Conservation (phyloP, 352 stramenopile genomes). For the Plasmopara viticola region DNA sequence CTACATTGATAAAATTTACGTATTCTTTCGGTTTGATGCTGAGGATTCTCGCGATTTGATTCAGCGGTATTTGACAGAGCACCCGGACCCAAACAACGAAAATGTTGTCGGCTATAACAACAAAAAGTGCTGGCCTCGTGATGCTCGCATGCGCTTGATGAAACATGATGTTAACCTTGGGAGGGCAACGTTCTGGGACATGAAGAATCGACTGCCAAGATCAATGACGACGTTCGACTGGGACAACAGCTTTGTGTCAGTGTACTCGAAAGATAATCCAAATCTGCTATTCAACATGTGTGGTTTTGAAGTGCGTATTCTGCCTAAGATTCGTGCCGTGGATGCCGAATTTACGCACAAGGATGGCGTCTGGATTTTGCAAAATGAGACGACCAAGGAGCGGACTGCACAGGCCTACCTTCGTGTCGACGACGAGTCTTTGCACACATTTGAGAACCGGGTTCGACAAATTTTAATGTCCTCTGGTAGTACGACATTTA, state of each 20-base stretch:
- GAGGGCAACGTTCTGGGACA: conserved; percentile 99
- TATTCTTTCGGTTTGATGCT: conserved; percentile 98
- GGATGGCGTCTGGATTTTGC: conserved; percentile 99
- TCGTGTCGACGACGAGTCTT: conserved; percentile 92
- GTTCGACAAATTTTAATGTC: conserved; percentile 99
- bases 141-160: conserved; percentile 99
- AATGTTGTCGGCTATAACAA: conserved; percentile 99
- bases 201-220: conserved; percentile 98
- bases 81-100: conserved; percentile 99
- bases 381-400: conserved; percentile 99
- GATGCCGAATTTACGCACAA: conserved; percentile 93
- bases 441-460: conserved; percentile 98
- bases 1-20: conserved; percentile 99
- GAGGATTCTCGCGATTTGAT: conserved; percentile 99
- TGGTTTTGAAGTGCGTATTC: conserved; percentile 97
- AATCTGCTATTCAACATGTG: conserved; percentile 99
- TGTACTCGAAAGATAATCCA: conserved; percentile 99
- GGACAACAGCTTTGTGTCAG: conserved; percentile 99
- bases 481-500: conserved; percentile 99
- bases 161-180: conserved; percentile 99
- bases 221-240: conserved; percentile 99
- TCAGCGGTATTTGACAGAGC: conserved; percentile 98
- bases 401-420: conserved; percentile 98
- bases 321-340: conserved; percentile 89
- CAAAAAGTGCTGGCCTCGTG: conserved; percentile 99